Conservation (phyloP, 805 yeast genomes). For the Yamadazyma kitorensis region DNA sequence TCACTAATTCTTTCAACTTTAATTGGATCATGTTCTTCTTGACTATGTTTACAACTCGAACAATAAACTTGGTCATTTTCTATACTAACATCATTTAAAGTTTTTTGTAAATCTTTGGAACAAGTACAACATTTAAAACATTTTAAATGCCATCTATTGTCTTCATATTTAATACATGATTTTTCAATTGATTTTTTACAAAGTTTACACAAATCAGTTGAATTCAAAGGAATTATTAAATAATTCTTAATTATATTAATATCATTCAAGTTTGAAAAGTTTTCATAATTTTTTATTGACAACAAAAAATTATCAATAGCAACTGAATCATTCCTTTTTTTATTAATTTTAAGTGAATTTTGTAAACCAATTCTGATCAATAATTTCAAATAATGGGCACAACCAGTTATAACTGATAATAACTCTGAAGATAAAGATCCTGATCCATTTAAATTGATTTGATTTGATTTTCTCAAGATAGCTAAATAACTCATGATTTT, state of each 20-base stretch:
- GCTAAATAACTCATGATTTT: conserved; percentile 89
- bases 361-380: conserved; percentile 77
- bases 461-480: conserved; percentile 61
- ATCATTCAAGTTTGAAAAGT: conserved; percentile 10
- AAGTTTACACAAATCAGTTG: conserved; percentile 71
- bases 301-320: conserved; percentile 63
- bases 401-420: conserved; percentile 78
- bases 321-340: conserved; percentile 50
- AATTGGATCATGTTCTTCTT: conserved; percentile 42
- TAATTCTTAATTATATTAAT: conserved; percentile 28
- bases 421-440: conserved; percentile 60
- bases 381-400: conserved; percentile 89
- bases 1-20: conserved; percentile 60
- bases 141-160: conserved; percentile 76
- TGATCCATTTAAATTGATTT: conserved; percentile 35
- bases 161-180: conserved; percentile 57
- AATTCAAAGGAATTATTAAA: conserved; percentile 46
- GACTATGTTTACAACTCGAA: conserved; percentile 50
- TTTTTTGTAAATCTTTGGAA: conserved; percentile 22
- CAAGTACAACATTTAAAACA: conserved; percentile 74
- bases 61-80: conserved; percentile 54
- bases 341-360: conserved; percentile 69
- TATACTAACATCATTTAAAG: conserved; percentile 31
- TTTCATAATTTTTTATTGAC: conserved; percentile 17
- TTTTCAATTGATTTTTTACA: conserved; percentile 84